Evolutionary conservation across 495 filamentous ascomycete species (phyloP).

Genomic region (Penicillium pulvis): DNA sequence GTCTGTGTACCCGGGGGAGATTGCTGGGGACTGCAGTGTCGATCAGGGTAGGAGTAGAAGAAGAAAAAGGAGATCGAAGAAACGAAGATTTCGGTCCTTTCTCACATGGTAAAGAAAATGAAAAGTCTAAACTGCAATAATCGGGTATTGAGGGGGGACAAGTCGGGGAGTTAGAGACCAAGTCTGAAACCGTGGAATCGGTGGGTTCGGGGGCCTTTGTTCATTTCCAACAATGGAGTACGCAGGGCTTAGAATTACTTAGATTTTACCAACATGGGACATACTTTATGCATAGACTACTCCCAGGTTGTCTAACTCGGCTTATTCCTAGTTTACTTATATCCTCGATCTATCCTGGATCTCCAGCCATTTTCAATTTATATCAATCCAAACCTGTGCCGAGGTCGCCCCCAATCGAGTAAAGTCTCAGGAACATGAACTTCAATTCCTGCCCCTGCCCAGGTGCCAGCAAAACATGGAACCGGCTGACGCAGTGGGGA

Average conservation of each 20-base stretch:
- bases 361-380: background rate
- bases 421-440: slow-evolving; percentile 15
- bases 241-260: background rate
- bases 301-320: no score
- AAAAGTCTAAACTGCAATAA: slow-evolving; percentile 5
- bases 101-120: background rate
- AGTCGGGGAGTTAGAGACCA: background rate
- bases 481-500: slow-evolving; percentile 32
- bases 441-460: slow-evolving; percentile 3
- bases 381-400: background rate
- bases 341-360: no score
- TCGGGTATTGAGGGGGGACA: background rate
- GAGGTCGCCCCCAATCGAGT: background rate
- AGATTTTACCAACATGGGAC: no score
- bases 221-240: slow-evolving; percentile 1
- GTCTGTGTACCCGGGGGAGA: slow-evolving; percentile 1
- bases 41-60: slow-evolving; percentile 1
- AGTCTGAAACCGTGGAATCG: slow-evolving; percentile 15
- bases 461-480: slow-evolving; percentile 17
- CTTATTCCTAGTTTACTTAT: no score
- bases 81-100: background rate
- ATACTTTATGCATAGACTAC: no score
- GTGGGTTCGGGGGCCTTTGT: slow-evolving; percentile 13
- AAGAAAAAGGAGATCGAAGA: background rate
- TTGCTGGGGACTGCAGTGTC: slow-evolving; percentile 13